phyloP scores from a whole-genome alignment of 352 stramenopile species.

The Phytophthora vignae region DNA sequence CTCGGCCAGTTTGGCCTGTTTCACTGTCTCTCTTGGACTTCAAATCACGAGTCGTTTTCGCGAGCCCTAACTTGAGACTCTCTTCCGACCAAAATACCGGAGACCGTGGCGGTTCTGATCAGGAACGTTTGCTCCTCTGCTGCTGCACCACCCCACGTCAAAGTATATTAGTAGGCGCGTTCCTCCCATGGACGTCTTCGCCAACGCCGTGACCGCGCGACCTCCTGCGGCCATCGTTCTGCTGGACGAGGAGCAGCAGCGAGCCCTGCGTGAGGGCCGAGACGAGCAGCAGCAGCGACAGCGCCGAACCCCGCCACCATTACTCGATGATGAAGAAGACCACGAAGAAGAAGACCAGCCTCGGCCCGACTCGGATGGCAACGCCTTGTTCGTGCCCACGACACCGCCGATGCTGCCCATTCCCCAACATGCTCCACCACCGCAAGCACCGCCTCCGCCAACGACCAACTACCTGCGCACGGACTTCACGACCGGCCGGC shows the following conservation, averaged over 20 bases:
- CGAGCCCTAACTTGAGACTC: neutral
- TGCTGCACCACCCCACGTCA: neutral
- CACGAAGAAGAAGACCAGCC: neutral
- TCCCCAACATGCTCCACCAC: conserved; percentile 22
- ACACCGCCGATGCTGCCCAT: conserved; percentile 37
- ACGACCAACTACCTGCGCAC: conserved; percentile 46
- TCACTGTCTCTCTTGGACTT: too few relatives aligned
- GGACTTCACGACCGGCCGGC: conserved; percentile 47
- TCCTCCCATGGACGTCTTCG: conserved; percentile 23
- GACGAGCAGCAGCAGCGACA: neutral
- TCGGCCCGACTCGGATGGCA: conserved; percentile 20
- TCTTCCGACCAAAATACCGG: neutral
- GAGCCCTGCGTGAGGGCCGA: conserved; percentile 37
- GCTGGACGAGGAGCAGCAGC: conserved; percentile 70
- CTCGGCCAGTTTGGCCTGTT: too few relatives aligned
- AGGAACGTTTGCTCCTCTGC: neutral
- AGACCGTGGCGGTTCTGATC: neutral
- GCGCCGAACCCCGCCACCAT: too few relatives aligned
- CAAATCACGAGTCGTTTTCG: neutral
- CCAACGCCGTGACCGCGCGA: conserved; percentile 19
- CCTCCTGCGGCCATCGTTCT: conserved; percentile 42
- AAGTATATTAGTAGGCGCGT: too few relatives aligned
- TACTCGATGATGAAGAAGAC: too few relatives aligned
- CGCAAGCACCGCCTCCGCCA: conserved; percentile 27
- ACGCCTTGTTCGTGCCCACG: conserved; percentile 38